Conservation (phyloP, 331 rosid genomes). For the Stylosanthes scabra region DNA sequence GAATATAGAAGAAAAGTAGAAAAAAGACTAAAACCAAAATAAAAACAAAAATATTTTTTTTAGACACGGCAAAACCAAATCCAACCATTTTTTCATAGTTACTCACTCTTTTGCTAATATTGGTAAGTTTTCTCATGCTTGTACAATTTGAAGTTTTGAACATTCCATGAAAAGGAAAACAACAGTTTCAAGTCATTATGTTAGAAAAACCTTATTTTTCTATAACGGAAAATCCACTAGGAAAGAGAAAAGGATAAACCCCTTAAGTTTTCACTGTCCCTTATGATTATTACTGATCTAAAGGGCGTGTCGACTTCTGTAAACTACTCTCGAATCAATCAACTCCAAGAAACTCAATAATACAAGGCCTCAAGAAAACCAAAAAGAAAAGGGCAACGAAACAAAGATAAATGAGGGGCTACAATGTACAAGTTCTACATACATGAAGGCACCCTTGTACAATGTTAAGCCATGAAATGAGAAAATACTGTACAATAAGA, state of each 20-base stretch:
- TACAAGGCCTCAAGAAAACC: slow-evolving; percentile 29
- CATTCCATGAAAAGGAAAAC: no score
- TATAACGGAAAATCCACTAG: no score
- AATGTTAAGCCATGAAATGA: slow-evolving; percentile 49
- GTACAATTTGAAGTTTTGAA: no score
- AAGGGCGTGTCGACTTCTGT: slow-evolving; percentile 6
- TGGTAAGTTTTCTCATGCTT: no score
- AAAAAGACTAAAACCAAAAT: no score
- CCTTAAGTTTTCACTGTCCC: neutral
- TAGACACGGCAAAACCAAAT: no score
- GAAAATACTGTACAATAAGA: slow-evolving; percentile 78
- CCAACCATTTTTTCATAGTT: no score
- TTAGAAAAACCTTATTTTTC: no score
- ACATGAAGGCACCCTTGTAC: slow-evolving; percentile 46
- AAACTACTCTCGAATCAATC: slow-evolving; percentile 20
- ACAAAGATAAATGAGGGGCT: slow-evolving; percentile 43
- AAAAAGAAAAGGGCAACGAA: neutral
- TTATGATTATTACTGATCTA: slow-evolving; percentile 23
- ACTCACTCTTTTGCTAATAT: no score
- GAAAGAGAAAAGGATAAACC: neutral
- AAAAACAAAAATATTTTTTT: no score
- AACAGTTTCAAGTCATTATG: no score
- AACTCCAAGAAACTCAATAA: slow-evolving; percentile 35
- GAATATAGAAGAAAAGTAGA: no score
- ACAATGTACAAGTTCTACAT: slow-evolving; percentile 53